Percentiles rank a stretch among this genome's conserved stretches.
Evolutionary conservation across 2,329 filamentous ascomycete genomes (phyloP).

Genomic region (Nigrospora sphaerica): DNA sequence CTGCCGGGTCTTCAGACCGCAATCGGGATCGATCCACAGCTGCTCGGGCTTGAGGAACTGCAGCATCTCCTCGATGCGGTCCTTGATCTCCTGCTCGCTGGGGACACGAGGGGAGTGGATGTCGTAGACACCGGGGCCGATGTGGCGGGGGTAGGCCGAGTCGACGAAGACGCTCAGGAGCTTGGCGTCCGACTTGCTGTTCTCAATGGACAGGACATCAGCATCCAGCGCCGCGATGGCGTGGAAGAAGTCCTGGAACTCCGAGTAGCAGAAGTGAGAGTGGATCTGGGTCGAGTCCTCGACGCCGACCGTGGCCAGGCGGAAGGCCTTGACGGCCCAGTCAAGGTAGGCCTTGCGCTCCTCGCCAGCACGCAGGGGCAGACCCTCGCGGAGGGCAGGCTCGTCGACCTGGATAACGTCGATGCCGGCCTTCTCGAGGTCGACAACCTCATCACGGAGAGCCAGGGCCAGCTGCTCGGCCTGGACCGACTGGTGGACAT

Average conservation of each 20-base stretch:
- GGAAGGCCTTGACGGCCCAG: conserved; percentile 98
- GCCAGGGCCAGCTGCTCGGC: conserved; percentile 97
- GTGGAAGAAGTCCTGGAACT: conserved; percentile 99
- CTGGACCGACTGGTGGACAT: conserved; percentile 98
- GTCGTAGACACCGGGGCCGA: conserved; percentile 98
- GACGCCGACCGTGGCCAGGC: conserved; percentile 87
- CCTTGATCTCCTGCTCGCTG: conserved; percentile 96
- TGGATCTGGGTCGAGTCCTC: conserved; percentile 97
- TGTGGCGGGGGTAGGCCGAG: conserved; percentile 94
- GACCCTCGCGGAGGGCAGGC: conserved; percentile 98
- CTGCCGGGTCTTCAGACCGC: conserved; percentile 97
- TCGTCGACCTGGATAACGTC: conserved; percentile 99
- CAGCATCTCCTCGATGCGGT: conserved; percentile 96
- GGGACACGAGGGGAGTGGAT: conserved; percentile 99
- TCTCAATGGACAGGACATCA: conserved; percentile 98
- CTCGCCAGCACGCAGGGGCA: conserved; percentile 86
- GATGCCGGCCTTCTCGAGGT: conserved; percentile 94
- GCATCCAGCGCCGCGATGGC: conserved; percentile 97
- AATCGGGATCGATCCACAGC: conserved; percentile 99
- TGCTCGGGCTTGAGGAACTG: conserved; percentile 95
- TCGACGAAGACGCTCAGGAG: conserved; percentile 98
- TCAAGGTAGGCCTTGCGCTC: conserved; percentile 95
- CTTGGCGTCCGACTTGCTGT: conserved; percentile 99
- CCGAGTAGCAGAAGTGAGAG: conserved; percentile 99
- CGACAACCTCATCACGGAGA: conserved; percentile 95